Conservation (phyloP, 2,329 filamentous ascomycete genomes). For the Rhynchosporium secalis region DNA sequence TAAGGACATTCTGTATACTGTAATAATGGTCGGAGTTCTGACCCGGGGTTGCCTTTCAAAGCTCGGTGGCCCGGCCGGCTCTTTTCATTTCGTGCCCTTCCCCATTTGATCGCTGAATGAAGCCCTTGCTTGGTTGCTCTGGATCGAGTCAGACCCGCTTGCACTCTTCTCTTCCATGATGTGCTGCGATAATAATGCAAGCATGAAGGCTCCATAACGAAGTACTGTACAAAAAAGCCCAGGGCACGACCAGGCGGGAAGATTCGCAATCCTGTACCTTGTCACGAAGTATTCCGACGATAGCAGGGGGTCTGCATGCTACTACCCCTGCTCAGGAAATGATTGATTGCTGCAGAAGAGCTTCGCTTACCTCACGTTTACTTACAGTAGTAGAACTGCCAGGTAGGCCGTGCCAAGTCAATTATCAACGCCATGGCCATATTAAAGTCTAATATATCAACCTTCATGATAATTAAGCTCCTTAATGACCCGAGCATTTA, state of each 20-base stretch:
- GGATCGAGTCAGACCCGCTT: constrained; percentile 13
- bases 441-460: constrained; percentile 15
- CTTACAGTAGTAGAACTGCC: constrained; percentile 6
- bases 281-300: neutral
- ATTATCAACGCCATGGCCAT: constrained; percentile 8
- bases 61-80: neutral
- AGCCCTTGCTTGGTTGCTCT: neutral
- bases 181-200: constrained; percentile 1
- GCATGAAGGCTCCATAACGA: neutral
- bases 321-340: neutral
- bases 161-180: constrained; percentile 16
- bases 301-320: constrained; percentile 4
- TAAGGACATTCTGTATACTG: neutral
- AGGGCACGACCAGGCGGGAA: constrained; percentile 22
- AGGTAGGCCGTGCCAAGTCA: neutral
- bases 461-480: constrained; percentile 3
- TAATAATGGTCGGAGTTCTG: neutral
- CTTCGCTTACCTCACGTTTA: constrained; percentile 8
- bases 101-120: constrained; percentile 20
- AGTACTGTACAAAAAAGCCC: neutral
- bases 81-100: neutral
- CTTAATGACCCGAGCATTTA: constrained; percentile 9
- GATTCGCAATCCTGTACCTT: constrained; percentile 6
- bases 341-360: neutral
- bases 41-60: neutral